Evolutionary conservation across 169 alveolate species (phyloP), one percentile per base, ranked within the genome.

Genomic region (Eimeria acervulina): DNA sequence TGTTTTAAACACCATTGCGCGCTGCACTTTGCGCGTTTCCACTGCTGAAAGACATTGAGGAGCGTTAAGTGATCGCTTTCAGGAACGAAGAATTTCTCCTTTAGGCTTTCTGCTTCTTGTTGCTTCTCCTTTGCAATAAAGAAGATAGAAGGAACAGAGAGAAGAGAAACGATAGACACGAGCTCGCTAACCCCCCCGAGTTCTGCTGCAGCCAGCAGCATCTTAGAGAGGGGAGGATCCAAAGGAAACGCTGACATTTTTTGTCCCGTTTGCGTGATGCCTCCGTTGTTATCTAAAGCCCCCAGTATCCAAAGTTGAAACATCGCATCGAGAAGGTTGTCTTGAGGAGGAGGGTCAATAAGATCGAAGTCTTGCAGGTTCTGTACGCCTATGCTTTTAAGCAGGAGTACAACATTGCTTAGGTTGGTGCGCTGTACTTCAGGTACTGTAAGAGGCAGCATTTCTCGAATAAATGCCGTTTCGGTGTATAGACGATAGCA

Each of bases 21-120:
- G 33, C 98, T 97, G 97, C 97, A 98, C 33, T 98, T 98, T 96
- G 99, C 98, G 87, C 97, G 95, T 93, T 98, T 97, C 99, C 99
- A 99, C 96, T 99, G 99, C 95, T 99, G 99, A 97, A 99, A 99
- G 47, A 99, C 99, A 97, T 99, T 99, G 83, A 99, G 98, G 72
- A 99, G 98, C 21, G 99, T 99, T 80, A 99, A 96, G 97, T 99
- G 99, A 97, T 99, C 99, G 95, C 97, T 99, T 97, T 99, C 99
- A 0, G 99, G 99, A 15, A 99, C 99, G 97, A 98, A 99, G 98
- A 99, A 99, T 97, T 99, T 99, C 97, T 99, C 99, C 96, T 99
- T 97, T 38, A 99, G 98, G 0, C 99, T 98, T 92, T 99, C 99
- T 68, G 99, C 98, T 96, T 99, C 99, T 95, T 99, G 99, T 28